Evolutionary conservation across 768 basidiomycete genomes (phyloP), one percentile per base, ranked within the genome.

Genomic region (Termitomyces sp.): DNA sequence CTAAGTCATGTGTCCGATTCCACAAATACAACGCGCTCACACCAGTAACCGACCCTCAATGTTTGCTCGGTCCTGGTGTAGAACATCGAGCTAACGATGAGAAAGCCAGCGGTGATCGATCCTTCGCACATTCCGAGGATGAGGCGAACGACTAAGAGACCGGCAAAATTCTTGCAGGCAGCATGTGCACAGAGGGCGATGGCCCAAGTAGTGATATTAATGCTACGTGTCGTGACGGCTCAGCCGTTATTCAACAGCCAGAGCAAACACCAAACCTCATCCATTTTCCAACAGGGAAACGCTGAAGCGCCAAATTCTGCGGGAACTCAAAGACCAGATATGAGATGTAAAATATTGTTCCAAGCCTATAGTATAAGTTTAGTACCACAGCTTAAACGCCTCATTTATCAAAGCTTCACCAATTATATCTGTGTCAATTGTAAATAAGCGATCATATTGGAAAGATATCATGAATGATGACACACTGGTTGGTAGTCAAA

Each of bases 51-150:
- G 19, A 89, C 80, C 11, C 88, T 73, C 40, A 79, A 59, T 0
- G 85, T 89, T 63, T 88, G 85, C 61, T 90, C 88, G 7, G 68
- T 81, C 50, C 84, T 78, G 0, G 86, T 89, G 62, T 89, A 89
- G 63, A 89, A 90, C 88, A 89, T 89, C 28, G 84, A 81, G 39
- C 75, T 87, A 54, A 89, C 83, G 49, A 90, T 85, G 78, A 90
- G 69, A 67, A 91, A 88, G 0, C 88, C 89, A 1, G 89, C 84
- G 0, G 88, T 89, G 61, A 87, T 82, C 4, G 75, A 75, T 16
- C 78, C 88, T 68, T 91, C 89, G 64, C 88, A 90, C 70, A 83
- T 79, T 32, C 89, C 89, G 5, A 91, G 69, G 21, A 91, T 72
- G 14, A 89, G 60, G 16, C 88, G 79, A 23, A 83, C 82, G 14